phyloP scores from a whole-genome alignment of 306 rosid species.

The Cajanus cajan region DNA sequence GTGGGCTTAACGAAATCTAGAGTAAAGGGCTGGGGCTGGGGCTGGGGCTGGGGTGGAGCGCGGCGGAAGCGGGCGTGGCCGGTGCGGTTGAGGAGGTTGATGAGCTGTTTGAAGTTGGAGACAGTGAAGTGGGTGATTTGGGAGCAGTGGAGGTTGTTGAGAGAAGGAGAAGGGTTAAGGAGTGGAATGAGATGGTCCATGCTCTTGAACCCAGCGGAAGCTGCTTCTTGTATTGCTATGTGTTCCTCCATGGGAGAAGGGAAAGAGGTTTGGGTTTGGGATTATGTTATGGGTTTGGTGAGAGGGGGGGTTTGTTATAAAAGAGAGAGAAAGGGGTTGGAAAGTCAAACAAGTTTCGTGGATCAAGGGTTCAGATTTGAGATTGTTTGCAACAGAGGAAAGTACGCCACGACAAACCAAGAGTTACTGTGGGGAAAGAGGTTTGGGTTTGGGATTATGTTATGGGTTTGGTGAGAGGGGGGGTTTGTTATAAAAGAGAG shows the following conservation, averaged over 20 bases:
- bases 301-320: conserved; percentile 32
- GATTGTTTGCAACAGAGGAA: conserved; percentile 36
- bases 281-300: neutral
- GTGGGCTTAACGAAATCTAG: conserved; percentile 33
- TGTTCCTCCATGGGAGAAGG: too few relatives aligned
- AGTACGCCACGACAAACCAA: conserved; percentile 29
- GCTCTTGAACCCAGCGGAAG: conserved; percentile 66
- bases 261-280: neutral
- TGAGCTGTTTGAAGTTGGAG: conserved; percentile 62
- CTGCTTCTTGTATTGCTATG: conserved; percentile 62
- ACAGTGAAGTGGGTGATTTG: conserved; percentile 72
- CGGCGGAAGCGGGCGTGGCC: conserved; percentile 95
- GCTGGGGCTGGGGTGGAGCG: conserved; percentile 32
- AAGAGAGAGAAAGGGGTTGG: conserved; percentile 11
- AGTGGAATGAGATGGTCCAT: conserved; percentile 64
- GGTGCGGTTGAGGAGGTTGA: conserved; percentile 66
- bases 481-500: conserved; percentile 42
- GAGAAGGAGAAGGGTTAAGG: conserved; percentile 33
- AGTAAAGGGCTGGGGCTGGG: neutral
- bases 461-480: neutral
- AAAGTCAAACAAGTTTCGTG: conserved; percentile 53
- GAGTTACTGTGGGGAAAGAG: conserved; percentile 31
- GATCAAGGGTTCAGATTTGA: conserved; percentile 49
- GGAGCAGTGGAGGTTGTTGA: conserved; percentile 44
- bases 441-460: neutral